Evolutionary conservation across 805 yeast genomes (phyloP).

Genomic region (Candida succiphila): DNA sequence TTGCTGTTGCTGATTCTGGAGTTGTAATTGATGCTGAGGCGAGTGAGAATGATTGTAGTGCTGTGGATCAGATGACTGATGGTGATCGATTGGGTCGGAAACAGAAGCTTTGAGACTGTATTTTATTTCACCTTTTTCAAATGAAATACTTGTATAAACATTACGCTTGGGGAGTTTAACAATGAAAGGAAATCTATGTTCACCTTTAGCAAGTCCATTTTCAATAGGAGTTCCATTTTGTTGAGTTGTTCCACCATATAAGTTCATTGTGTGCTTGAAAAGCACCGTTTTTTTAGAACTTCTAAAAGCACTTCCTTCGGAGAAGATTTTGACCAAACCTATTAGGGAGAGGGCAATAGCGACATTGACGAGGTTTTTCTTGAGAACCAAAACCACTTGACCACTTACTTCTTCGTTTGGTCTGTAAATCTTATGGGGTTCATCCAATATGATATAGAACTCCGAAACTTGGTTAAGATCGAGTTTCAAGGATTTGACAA

Average conservation of each 20-base stretch:
- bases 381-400: conserved; percentile 44
- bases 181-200: conserved; percentile 80
- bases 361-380: conserved; percentile 45
- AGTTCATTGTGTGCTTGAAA: conserved; percentile 48
- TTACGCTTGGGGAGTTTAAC: conserved; percentile 70
- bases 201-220: conserved; percentile 65
- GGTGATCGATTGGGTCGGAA: conserved; percentile 3
- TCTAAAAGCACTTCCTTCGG: conserved; percentile 42
- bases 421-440: conserved; percentile 66
- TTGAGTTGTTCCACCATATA: conserved; percentile 36
- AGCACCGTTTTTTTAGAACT: conserved; percentile 37
- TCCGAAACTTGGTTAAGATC: conserved; percentile 42
- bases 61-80: not conserved
- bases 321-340: conserved; percentile 48
- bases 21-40: not conserved
- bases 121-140: conserved; percentile 76
- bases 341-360: conserved; percentile 42
- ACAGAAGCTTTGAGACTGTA: conserved; percentile 49
- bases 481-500: conserved; percentile 14
- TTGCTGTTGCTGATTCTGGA: conserved; percentile 8
- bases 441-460: conserved; percentile 59
- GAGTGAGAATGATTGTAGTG: not conserved
- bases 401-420: conserved; percentile 76
- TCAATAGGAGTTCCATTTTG: conserved; percentile 6
- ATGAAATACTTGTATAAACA: conserved; percentile 64